phyloP scores from a whole-genome alignment of 2,329 filamentous ascomycete species.

The Ascochyta lentis region DNA sequence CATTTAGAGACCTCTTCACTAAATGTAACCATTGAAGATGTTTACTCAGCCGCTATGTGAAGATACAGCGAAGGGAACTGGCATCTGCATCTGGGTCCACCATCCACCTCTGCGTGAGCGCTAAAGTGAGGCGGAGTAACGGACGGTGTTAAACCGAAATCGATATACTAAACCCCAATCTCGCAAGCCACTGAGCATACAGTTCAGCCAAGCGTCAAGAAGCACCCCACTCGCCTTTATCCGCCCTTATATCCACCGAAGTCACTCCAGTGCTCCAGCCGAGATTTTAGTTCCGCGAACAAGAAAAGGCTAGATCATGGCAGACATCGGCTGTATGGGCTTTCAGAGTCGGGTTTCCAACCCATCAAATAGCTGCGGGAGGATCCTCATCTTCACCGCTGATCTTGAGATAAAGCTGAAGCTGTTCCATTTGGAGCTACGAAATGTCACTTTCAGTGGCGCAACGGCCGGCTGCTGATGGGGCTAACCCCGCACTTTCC shows the following conservation, averaged over 20 bases:
- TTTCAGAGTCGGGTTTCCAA: background rate
- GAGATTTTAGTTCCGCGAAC: background rate
- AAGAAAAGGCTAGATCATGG: background rate
- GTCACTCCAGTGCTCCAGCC: background rate
- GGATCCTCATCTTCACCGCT: background rate
- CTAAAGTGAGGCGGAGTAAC: background rate
- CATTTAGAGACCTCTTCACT: background rate
- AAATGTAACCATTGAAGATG: background rate
- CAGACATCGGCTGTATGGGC: background rate
- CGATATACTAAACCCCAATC: background rate
- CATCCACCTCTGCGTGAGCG: background rate
- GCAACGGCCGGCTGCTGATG: conserved; percentile 1
- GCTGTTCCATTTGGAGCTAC: background rate
- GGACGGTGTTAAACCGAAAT: background rate
- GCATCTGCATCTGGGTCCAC: background rate
- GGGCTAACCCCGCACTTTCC: conserved; percentile 32
- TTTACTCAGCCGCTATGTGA: background rate
- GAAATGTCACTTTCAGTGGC: background rate
- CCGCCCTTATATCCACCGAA: background rate
- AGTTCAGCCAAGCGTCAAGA: conserved; percentile 4
- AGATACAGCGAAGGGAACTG: background rate
- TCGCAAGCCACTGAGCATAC: background rate
- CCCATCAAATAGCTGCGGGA: background rate
- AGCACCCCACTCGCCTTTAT: conserved; percentile 6
- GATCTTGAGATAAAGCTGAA: background rate